These are phyloP conservation scores for Tetraselmis striata DNA, from an alignment of 139 green algal genomes.

Conservation along the genomic window DNA sequence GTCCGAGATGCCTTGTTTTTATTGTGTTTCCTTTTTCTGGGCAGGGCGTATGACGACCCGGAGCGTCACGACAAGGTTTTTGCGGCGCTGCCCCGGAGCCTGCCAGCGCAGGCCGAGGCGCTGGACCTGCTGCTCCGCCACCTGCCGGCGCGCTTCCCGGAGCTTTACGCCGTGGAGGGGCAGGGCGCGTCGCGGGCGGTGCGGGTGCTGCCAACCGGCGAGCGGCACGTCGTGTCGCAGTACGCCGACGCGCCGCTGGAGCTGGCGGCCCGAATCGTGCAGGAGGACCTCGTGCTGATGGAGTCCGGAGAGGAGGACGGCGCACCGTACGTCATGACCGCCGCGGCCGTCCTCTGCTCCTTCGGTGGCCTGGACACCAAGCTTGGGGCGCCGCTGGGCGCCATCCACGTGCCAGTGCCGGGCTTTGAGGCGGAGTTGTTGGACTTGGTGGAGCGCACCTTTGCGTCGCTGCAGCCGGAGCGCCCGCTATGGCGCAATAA, in stretches of 20 bases:
- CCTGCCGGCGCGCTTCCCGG: constrained; percentile 17
- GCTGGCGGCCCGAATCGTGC: constrained; percentile 25
- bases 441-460: constrained; percentile 19
- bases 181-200: neutral
- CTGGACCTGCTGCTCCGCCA: constrained; percentile 25
- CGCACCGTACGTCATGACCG: constrained; percentile 25
- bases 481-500: constrained; percentile 34
- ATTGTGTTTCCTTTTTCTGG: neutral
- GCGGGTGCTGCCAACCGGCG: constrained; percentile 1
- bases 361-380: constrained; percentile 23
- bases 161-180: constrained; percentile 11
- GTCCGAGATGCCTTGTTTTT: no score
- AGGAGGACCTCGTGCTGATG: constrained; percentile 18
- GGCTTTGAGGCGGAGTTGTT: constrained; percentile 28
- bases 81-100: neutral
- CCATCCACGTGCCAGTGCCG: constrained; percentile 27
- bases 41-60: no score
- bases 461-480: constrained; percentile 12
- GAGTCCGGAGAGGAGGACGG: constrained; percentile 16
- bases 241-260: constrained; percentile 21
- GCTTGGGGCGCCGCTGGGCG: constrained; percentile 17
- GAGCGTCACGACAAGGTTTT: neutral
- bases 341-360: constrained; percentile 25
- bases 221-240: constrained; percentile 13
- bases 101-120: constrained; percentile 9